Conservation (phyloP, 306 rosid genomes). For the Carpinus viminea region DNA sequence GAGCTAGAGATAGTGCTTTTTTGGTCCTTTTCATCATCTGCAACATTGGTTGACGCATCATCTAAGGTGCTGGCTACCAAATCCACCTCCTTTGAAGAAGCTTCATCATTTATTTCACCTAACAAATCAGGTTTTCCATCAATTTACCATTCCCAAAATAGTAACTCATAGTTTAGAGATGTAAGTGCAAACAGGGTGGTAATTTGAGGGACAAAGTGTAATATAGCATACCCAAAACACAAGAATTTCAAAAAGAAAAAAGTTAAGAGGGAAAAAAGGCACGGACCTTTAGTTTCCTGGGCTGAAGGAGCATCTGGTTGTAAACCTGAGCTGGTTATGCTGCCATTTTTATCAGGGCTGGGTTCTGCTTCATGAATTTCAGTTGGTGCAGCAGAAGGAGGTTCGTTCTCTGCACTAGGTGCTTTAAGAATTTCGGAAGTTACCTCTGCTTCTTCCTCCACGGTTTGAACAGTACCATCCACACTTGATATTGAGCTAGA, state of each 20-base stretch:
- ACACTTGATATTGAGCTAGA: conserved; percentile 31
- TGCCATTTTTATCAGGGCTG: conserved; percentile 40
- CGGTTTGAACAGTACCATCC: conserved; percentile 26
- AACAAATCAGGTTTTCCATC: conserved; percentile 1
- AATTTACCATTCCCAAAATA: no score
- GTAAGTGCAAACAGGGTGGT: conserved; percentile 2
- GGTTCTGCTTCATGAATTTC: conserved; percentile 42
- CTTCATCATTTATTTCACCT: conserved; percentile 34
- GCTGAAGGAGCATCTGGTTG: conserved; percentile 32
- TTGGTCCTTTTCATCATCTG: conserved; percentile 31
- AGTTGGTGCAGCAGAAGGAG: conserved; percentile 30
- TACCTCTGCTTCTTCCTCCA: conserved; percentile 43
- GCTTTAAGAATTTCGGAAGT: conserved; percentile 38
- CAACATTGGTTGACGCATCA: conserved; percentile 35
- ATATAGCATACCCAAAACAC: no score
- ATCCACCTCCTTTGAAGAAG: conserved; percentile 32
- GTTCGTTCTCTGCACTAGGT: conserved; percentile 36
- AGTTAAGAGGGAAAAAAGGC: conserved; percentile 17
- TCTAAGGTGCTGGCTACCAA: conserved; percentile 33
- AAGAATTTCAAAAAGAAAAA: conserved; percentile 1
- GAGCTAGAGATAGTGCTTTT: conserved; percentile 30
- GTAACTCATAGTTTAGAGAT: conserved; percentile 9
- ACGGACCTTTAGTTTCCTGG: conserved; percentile 49
- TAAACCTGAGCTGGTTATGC: conserved; percentile 46
- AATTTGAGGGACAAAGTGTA: no score